Percentiles rank a stretch among this genome's conserved stretches.
Conservation (phyloP, 2,329 filamentous ascomycete species). For the Colletotrichum sp. region DNA sequence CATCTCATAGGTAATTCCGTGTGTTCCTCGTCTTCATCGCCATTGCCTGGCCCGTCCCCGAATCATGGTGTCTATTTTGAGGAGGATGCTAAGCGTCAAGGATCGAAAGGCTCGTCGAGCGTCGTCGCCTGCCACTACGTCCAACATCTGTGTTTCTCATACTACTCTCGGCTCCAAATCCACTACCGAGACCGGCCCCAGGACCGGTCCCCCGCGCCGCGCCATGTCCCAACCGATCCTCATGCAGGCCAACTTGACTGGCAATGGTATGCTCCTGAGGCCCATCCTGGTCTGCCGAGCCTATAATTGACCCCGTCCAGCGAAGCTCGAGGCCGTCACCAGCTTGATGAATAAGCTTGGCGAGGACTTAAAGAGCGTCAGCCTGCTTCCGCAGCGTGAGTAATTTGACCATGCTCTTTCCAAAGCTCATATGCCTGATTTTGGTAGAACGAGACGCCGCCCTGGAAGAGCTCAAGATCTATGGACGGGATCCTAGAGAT, state of each 20-base stretch:
- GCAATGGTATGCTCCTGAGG: not conserved
- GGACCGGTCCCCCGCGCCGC: not conserved
- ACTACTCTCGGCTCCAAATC: not conserved
- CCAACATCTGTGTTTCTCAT: not conserved
- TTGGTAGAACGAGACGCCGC: conserved; percentile 64
- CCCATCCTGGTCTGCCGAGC: too few relatives aligned
- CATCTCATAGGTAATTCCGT: not conserved
- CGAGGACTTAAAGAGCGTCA: conserved; percentile 64
- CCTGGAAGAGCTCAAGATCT: conserved; percentile 76
- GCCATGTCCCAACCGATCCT: conserved; percentile 9
- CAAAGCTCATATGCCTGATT: conserved; percentile 60
- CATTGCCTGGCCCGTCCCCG: not conserved
- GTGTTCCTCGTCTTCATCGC: not conserved
- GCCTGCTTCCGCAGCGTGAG: conserved; percentile 46
- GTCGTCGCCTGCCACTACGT: not conserved
- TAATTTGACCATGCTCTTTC: conserved; percentile 46
- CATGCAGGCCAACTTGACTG: conserved; percentile 9
- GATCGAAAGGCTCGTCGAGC: not conserved
- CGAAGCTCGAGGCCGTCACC: conserved; percentile 72
- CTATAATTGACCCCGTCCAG: conserved; percentile 39
- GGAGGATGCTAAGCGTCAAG: conserved; percentile 6
- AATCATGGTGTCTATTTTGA: not conserved
- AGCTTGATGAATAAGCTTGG: conserved; percentile 66
- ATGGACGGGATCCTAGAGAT: conserved; percentile 73
- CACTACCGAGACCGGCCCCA: not conserved